These are phyloP conservation scores for Linnemannia zychae DNA, from an alignment of 192 early-diverging fungal genomes.

Conservation along the genomic window DNA sequence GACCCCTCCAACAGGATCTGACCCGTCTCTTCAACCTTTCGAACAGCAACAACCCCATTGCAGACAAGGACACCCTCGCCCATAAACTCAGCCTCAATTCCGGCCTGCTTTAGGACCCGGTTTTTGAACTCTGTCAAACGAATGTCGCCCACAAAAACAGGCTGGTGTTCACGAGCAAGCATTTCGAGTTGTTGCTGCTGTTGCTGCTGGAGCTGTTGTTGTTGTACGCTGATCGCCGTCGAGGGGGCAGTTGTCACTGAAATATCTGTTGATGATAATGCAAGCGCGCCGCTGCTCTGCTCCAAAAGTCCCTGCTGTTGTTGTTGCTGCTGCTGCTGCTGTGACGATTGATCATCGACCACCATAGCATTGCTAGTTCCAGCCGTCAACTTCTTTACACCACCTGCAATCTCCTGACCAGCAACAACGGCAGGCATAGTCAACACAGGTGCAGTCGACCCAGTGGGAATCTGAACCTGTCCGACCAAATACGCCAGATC, in stretches of 20 bases:
- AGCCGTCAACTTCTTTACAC: slow-evolving; percentile 5
- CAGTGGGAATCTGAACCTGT: slow-evolving; percentile 73
- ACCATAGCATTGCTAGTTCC: neutral
- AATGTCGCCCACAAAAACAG: slow-evolving; percentile 90
- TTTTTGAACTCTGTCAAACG: slow-evolving; percentile 85
- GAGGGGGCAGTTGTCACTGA: neutral
- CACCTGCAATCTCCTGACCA: neutral
- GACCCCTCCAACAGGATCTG: slow-evolving; percentile 37
- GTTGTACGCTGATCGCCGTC: slow-evolving; percentile 15
- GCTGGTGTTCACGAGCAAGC: slow-evolving; percentile 59
- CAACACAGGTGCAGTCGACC: slow-evolving; percentile 79
- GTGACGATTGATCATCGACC: neutral
- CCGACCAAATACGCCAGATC: slow-evolving; percentile 84
- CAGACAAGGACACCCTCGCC: slow-evolving; percentile 88
- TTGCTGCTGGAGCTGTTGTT: slow-evolving; percentile 34
- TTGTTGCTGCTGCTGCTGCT: slow-evolving; percentile 1
- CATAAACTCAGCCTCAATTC: slow-evolving; percentile 86
- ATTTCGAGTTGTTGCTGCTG: slow-evolving; percentile 50
- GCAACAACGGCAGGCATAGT: slow-evolving; percentile 67
- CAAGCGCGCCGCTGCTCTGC: neutral
- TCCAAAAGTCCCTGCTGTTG: neutral
- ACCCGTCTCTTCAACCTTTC: slow-evolving; percentile 61
- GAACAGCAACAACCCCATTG: slow-evolving; percentile 79
- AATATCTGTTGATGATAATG: neutral
- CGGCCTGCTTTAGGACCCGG: slow-evolving; percentile 74